Evolutionary conservation across 257 asterid species (phyloP), one percentile per base, ranked within the genome.

Genomic region (Craterostigma plantagineum): DNA sequence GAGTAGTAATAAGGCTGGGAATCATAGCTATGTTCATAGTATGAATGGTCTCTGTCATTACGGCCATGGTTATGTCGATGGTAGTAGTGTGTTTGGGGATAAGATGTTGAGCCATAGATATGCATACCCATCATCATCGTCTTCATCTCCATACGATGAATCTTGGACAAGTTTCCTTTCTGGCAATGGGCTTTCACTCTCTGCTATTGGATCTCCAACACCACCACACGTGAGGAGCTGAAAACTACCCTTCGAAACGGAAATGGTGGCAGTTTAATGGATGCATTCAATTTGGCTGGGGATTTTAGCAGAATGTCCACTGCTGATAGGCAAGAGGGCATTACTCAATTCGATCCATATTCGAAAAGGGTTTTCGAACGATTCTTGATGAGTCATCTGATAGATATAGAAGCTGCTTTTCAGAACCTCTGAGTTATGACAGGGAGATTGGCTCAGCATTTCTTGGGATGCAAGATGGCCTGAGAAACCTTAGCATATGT

Each of bases 141-240:
- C 72, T 59, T 71, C 85, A 12, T 33, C 70, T 18, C 71, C 49
- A 52, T 66, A 83, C 7, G 75, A 62, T 48, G 76, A 77, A 42
- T 70, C 92, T 34, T 82, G n/a, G n/a, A n/a, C n/a, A n/a, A n/a
- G n/a, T n/a, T n/a, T 78, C 53, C 61, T 68, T 36, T 65, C 85
- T 23, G 56, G 65, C 27, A 63, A 69, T 49, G 69, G 60, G 50
- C 65, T 52, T 50, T 57, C 87, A 10, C 50, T 57, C 10, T 67
- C 73, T 30, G 76, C 70, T 18, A 58, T 58, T 52, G 75, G 79
- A 65, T 70, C 78, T 39, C 67, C 77, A 14, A 43, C 71, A 11
- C 57, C 69, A 14, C 66, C 75, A 41, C 68, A 46, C 45, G 59
- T 43, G 80, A 69, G 38, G 77, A 72, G 55, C n/a, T n/a, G n/a